Percentiles rank a stretch among this genome's conserved stretches.
These are phyloP conservation scores for Tetrahymena thermophila DNA, from an alignment of 73 alveolate genomes.

Conservation along the genomic window DNA sequence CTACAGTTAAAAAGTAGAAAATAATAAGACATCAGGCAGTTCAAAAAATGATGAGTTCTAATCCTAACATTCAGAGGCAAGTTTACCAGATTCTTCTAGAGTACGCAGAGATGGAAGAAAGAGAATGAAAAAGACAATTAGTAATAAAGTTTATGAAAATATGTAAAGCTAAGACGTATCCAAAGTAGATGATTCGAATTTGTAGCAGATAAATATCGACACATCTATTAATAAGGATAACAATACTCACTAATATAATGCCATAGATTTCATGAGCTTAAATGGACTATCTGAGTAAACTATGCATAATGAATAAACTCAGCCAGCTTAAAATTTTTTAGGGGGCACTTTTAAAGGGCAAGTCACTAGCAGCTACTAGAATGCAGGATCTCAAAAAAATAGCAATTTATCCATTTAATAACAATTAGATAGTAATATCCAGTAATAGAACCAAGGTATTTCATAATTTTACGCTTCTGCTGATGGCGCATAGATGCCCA, in stretches of 20 bases:
- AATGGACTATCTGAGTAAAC: not conserved
- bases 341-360: not conserved
- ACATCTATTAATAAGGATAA: not conserved
- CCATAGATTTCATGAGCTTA: not conserved
- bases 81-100: not conserved
- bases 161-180: not conserved
- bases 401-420: not conserved
- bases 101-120: not conserved
- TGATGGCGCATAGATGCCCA: not conserved
- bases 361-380: not conserved
- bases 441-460: not conserved
- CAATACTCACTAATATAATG: not conserved
- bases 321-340: not conserved
- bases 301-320: not conserved
- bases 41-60: not conserved
- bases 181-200: not conserved
- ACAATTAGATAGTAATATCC: not conserved
- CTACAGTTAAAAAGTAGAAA: not conserved
- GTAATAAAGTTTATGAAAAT: not conserved
- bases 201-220: not conserved
- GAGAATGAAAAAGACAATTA: not conserved
- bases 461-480: not conserved
- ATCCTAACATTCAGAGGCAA: not conserved
- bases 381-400: not conserved
- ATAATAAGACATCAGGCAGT: not conserved